These are phyloP conservation scores for Yamadazyma scolyti DNA, from an alignment of 805 yeast genomes.

Conservation along the genomic window DNA sequence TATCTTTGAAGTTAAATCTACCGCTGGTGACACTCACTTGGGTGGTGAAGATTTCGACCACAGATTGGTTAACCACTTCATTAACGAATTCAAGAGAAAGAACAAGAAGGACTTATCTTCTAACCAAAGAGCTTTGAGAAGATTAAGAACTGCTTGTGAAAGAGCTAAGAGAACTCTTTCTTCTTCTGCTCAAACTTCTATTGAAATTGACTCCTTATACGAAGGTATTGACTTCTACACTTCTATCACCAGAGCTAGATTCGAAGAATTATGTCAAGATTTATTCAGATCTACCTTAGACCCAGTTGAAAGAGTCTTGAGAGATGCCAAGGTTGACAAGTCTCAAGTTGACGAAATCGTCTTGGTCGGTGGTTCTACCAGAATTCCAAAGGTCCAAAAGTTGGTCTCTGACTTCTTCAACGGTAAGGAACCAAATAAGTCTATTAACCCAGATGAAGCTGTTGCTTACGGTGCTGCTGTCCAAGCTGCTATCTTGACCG, in stretches of 20 bases:
- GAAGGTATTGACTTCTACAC: conserved; percentile 98
- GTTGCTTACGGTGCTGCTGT: conserved; percentile 99
- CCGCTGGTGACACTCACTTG: conserved; percentile 48
- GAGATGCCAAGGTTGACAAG: conserved; percentile 88
- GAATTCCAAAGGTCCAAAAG: conserved; percentile 96
- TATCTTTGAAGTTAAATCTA: conserved; percentile 47
- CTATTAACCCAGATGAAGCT: conserved; percentile 98
- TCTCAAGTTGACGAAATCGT: conserved; percentile 88
- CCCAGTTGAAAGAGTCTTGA: conserved; percentile 93
- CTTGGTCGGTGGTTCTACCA: conserved; percentile 96
- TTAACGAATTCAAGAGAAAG: conserved; percentile 96
- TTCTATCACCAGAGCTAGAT: conserved; percentile 94
- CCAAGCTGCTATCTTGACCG: conserved; percentile 94
- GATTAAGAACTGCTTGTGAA: conserved; percentile 98
- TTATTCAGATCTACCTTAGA: conserved; percentile 90
- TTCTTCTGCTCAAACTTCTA: conserved; percentile 90
- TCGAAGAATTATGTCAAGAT: conserved; percentile 93
- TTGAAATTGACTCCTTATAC: conserved; percentile 90
- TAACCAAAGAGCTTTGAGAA: conserved; percentile 97
- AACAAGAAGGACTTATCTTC: conserved; percentile 89
- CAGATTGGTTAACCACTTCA: conserved; percentile 92
- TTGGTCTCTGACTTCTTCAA: conserved; percentile 94
- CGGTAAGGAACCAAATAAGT: conserved; percentile 95
- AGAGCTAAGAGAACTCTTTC: conserved; percentile 99
- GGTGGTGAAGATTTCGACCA: conserved; percentile 99